Base-by-base conservation (phyloP, 1,284 basidiomycete species). In the Boletus hoseneyae region DNA sequence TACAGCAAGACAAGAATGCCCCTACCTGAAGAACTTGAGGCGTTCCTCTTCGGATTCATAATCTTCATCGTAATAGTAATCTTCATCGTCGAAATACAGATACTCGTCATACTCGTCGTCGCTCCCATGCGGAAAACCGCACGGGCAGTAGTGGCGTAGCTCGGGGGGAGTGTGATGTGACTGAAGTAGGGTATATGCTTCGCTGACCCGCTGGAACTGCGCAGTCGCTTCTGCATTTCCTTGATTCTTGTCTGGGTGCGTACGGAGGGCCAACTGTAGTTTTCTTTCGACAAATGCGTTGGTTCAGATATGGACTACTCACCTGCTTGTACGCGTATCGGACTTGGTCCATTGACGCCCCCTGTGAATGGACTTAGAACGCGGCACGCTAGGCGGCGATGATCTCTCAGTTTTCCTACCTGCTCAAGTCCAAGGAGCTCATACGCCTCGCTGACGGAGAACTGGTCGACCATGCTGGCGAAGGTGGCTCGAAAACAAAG, bases 211-310 rank as follows among this genome's bases (percentile, higher is more conserved):
- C 64, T 89, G 85, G 60, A 90, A 89, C 59, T 82, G 72, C 3
- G 71, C 72, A 33, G 85, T 88, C 47, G 86, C 85, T 57, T 77
- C 73, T 40, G 73, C 74, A 55, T 85, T 76, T 42, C 75, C 75
- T 0, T 75, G 79, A 57, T 87, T 87, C 67, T 87, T 87, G 68
- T 89, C 87, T 7, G 87, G 86, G 65, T 89, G 87, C 0, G 79
- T 83, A 30, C 73, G 74, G 25, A 88, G 70, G 9, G 85, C 85
- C 48, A 80, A 66, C 83, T 86, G 54, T n/a, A 50, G 11, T 46
- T 42, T 47, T 32, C 39, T 13, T 19, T 51, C 16, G 48, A 41
- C 33, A 47, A 47, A 40, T 21, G 37, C 16, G 42, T 47, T 33
- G 45, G 25, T 41, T 16, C 16, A 19, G 32, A 18, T 9, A 42